Conservation (phyloP, 2,329 filamentous ascomycete species). For the Pseudogymnoascus sp. region DNA sequence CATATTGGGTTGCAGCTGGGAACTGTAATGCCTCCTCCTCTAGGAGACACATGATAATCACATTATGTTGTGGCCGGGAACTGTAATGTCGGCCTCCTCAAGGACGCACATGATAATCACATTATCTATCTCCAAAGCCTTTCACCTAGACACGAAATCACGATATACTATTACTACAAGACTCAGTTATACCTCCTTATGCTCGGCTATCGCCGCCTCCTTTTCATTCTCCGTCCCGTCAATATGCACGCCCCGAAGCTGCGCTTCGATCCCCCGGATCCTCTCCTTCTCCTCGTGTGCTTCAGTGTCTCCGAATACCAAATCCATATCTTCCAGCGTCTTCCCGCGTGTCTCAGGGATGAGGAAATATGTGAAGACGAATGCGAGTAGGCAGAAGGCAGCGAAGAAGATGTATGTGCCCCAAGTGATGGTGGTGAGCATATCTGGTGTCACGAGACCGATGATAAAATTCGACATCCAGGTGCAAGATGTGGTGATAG, state of each 20-base stretch:
- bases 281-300: slow-evolving; percentile 30
- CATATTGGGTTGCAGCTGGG: too few species aligned
- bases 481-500: slow-evolving; percentile 48
- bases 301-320: slow-evolving; percentile 34
- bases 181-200: slow-evolving; percentile 9
- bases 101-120: background rate
- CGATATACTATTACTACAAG: background rate
- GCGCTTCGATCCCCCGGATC: slow-evolving; percentile 17
- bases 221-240: slow-evolving; percentile 16
- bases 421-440: slow-evolving; percentile 44
- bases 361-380: slow-evolving; percentile 44
- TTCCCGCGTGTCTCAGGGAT: slow-evolving; percentile 51
- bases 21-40: too few species aligned
- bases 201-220: slow-evolving; percentile 1
- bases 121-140: background rate
- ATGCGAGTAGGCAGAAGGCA: slow-evolving; percentile 40
- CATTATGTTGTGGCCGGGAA: too few species aligned
- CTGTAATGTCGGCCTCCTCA: too few species aligned
- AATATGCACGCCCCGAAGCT: slow-evolving; percentile 16
- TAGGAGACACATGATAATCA: too few species aligned
- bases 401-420: slow-evolving; percentile 55
- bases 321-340: slow-evolving; percentile 50
- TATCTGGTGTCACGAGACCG: slow-evolving; percentile 47
- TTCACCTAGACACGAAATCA: background rate
- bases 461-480: slow-evolving; percentile 51